Evolutionary conservation across 1,284 basidiomycete species (phyloP).

Genomic region (Naganishia albida): DNA sequence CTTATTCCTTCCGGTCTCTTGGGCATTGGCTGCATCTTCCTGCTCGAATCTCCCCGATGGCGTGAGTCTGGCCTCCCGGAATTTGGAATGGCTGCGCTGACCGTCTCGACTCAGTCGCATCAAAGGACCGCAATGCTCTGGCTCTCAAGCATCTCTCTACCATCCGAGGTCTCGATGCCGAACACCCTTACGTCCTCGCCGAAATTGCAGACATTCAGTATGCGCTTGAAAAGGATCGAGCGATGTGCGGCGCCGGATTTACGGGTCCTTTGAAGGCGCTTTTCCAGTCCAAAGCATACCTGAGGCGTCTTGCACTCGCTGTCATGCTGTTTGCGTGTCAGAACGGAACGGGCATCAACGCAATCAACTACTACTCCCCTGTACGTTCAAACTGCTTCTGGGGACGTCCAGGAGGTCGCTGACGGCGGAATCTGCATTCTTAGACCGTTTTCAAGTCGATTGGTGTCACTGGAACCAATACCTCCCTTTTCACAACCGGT

Average conservation of each 20-base stretch:
- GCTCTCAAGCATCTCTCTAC: conserved; percentile 55
- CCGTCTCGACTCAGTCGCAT: conserved; percentile 37
- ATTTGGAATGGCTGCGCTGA: background rate
- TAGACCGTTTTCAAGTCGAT: conserved; percentile 56
- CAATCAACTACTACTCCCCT: conserved; percentile 33
- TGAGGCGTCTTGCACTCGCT: conserved; percentile 31
- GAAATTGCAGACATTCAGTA: conserved; percentile 46
- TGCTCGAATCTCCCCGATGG: conserved; percentile 60
- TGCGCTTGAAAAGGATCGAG: conserved; percentile 30
- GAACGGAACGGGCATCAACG: conserved; percentile 35
- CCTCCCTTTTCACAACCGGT: conserved; percentile 58
- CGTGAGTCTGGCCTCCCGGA: conserved; percentile 26
- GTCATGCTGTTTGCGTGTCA: conserved; percentile 32
- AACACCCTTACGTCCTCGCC: conserved; percentile 53
- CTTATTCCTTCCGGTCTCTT: conserved; percentile 58
- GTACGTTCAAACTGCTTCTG: background rate
- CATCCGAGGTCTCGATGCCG: conserved; percentile 52
- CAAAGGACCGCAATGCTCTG: conserved; percentile 47
- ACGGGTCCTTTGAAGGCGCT: conserved; percentile 30
- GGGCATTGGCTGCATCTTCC: conserved; percentile 54
- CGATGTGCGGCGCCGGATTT: conserved; percentile 29
- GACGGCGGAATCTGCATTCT: conserved; percentile 37
- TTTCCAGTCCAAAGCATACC: conserved; percentile 24
- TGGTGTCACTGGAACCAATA: conserved; percentile 54
- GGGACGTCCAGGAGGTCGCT: background rate